Percentiles rank a stretch among this genome's conserved stretches.
Evolutionary conservation across 345 rosid species (phyloP).

Genomic region (Salix udensis): DNA sequence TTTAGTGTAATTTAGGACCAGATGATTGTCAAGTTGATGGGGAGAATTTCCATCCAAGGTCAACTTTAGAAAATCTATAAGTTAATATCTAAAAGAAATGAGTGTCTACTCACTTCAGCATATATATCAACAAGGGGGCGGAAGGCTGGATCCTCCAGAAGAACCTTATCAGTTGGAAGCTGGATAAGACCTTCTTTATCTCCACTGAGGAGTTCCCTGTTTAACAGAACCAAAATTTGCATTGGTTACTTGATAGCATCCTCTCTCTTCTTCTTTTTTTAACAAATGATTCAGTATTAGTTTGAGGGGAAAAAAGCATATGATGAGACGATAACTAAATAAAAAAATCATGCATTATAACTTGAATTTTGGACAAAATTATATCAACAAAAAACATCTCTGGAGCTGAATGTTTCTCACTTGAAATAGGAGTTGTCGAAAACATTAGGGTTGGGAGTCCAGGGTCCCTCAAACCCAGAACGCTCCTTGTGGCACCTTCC

Average conservation of each 20-base stretch:
- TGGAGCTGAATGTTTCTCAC: background rate
- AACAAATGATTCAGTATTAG: background rate
- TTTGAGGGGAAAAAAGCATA: background rate
- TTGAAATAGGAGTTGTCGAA: constrained; percentile 26
- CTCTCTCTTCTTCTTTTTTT: background rate
- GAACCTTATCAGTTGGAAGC: constrained; percentile 21
- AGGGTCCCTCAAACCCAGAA: constrained; percentile 27
- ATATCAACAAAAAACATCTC: background rate
- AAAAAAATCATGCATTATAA: background rate
- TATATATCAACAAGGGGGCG: constrained; percentile 22
- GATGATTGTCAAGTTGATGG: background rate
- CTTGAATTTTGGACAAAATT: background rate
- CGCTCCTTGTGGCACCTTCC: constrained; percentile 27
- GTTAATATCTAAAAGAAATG: background rate
- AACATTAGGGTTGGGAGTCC: constrained; percentile 23
- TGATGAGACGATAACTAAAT: background rate
- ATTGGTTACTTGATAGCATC: background rate
- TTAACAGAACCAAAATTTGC: background rate
- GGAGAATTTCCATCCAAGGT: background rate
- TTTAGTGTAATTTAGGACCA: background rate
- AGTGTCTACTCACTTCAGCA: constrained; percentile 11
- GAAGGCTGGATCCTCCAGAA: constrained; percentile 20
- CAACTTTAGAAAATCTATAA: background rate
- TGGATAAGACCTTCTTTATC: constrained; percentile 24
- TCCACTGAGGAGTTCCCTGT: constrained; percentile 23